These are phyloP conservation scores for Sanghuangporus sanghuang DNA, from an alignment of 1,284 basidiomycete genomes.

Conservation along the genomic window DNA sequence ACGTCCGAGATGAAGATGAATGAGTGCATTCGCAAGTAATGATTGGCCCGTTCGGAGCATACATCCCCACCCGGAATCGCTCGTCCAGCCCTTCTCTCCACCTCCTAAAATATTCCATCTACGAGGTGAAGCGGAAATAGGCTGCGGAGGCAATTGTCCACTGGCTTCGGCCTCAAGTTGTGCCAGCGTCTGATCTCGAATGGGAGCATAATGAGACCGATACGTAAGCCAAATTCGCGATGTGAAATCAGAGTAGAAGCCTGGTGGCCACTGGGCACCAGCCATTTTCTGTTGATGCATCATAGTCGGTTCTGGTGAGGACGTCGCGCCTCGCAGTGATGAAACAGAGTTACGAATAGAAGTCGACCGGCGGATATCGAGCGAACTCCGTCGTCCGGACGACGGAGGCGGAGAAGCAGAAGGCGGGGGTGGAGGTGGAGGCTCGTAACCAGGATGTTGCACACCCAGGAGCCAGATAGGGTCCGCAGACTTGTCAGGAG, in stretches of 20 bases:
- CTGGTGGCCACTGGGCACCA: constrained; percentile 62
- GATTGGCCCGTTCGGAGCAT: constrained; percentile 96
- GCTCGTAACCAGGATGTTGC: constrained; percentile 69
- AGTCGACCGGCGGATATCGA: constrained; percentile 34
- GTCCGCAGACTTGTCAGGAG: constrained; percentile 73
- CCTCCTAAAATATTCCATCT: constrained; percentile 42
- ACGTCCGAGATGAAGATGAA: constrained; percentile 81
- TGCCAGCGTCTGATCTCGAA: constrained; percentile 60
- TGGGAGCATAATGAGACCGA: constrained; percentile 83
- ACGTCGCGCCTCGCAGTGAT: constrained; percentile 29
- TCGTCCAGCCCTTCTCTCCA: constrained; percentile 80
- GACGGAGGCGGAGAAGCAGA: constrained; percentile 24
- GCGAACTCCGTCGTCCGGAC: constrained; percentile 33
- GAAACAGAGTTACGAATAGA: constrained; percentile 49
- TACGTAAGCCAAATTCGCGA: constrained; percentile 90
- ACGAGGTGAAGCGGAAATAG: constrained; percentile 35
- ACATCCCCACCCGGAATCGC: constrained; percentile 96
- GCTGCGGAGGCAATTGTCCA: constrained; percentile 25
- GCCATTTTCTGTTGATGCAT: constrained; percentile 34
- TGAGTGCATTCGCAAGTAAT: constrained; percentile 83
- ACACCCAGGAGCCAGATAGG: constrained; percentile 84
- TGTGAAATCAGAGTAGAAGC: constrained; percentile 88
- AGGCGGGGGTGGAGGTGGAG: constrained; percentile 34
- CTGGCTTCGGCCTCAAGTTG: constrained; percentile 38
- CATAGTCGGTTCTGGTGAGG: constrained; percentile 29